These are phyloP conservation scores for Scedosporium dehoogii DNA, from an alignment of 2,329 filamentous ascomycete species.

Conservation along the genomic window DNA sequence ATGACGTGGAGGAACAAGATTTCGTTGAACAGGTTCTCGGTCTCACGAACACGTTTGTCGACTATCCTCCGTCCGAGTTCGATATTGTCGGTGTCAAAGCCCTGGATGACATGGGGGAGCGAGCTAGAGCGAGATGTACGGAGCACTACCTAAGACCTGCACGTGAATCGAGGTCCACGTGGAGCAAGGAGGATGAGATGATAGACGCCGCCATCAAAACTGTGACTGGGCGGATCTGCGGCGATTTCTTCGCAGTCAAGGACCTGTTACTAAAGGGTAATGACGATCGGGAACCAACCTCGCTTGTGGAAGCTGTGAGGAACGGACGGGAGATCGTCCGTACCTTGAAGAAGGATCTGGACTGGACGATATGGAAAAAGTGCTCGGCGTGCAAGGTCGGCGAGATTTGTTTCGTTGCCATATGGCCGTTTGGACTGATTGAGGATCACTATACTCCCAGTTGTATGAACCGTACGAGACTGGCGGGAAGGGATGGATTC, in stretches of 20 bases:
- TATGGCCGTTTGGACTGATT: slow-evolving; percentile 49
- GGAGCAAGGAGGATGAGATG: slow-evolving; percentile 31
- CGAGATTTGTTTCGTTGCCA: slow-evolving; percentile 51
- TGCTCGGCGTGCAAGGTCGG: slow-evolving; percentile 41
- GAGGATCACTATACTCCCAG: slow-evolving; percentile 35
- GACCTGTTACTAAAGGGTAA: slow-evolving; percentile 1
- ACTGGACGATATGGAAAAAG: slow-evolving; percentile 52
- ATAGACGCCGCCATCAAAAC: slow-evolving; percentile 31
- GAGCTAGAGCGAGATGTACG: slow-evolving; percentile 35
- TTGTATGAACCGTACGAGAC: slow-evolving; percentile 3
- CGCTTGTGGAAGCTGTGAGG: slow-evolving; percentile 4
- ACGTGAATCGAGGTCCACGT: slow-evolving; percentile 12
- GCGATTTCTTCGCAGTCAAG: slow-evolving; percentile 14
- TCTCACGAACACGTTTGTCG: slow-evolving; percentile 17
- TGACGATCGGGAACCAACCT: not conserved
- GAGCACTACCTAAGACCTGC: slow-evolving; percentile 30
- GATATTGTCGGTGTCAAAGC: not conserved
- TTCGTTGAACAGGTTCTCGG: slow-evolving; percentile 26
- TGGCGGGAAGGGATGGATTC: not conserved
- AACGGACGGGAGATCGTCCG: slow-evolving; percentile 11
- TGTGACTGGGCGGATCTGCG: slow-evolving; percentile 30
- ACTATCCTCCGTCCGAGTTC: not conserved
- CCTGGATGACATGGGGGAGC: slow-evolving; percentile 20
- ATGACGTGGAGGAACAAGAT: slow-evolving; percentile 15
- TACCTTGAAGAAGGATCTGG: slow-evolving; percentile 35